A percentile compares a stretch with the other conserved stretches of the same genome.
Evolutionary conservation across 352 stramenopile genomes (phyloP).

Genomic region (Albugo candida): DNA sequence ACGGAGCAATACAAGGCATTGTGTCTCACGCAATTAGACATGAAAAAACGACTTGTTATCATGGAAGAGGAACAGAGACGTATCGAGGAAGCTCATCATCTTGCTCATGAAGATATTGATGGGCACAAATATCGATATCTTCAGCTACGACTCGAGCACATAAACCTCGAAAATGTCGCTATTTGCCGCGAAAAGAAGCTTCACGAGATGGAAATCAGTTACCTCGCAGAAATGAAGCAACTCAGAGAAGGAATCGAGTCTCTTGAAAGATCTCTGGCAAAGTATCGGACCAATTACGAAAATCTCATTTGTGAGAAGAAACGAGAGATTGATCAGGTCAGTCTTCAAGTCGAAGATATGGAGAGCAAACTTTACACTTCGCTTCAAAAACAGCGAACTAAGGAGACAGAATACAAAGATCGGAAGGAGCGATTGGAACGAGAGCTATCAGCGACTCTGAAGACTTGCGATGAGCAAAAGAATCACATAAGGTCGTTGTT

Average conservation of each 20-base stretch:
- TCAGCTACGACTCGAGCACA: too few species aligned
- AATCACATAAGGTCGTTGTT: not conserved
- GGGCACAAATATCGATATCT: too few species aligned
- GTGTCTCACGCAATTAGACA: not conserved
- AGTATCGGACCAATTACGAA: not conserved
- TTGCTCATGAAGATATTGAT: too few species aligned
- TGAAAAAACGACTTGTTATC: slow-evolving; percentile 1
- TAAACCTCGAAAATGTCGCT: too few species aligned
- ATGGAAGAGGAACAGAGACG: too few species aligned
- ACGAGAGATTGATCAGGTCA: slow-evolving; percentile 9
- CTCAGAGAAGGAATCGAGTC: too few species aligned
- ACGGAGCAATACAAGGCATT: not conserved
- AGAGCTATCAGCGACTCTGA: not conserved
- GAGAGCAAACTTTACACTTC: slow-evolving; percentile 7
- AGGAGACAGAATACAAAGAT: not conserved
- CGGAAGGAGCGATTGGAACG: not conserved
- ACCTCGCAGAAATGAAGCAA: too few species aligned
- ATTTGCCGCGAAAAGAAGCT: too few species aligned
- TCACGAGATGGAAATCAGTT: too few species aligned
- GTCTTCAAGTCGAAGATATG: slow-evolving; percentile 14
- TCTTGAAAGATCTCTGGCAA: too few species aligned
- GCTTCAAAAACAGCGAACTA: slow-evolving; percentile 14
- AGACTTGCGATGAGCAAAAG: not conserved
- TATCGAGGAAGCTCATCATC: too few species aligned
- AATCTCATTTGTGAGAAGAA: slow-evolving; percentile 11